Base-by-base conservation (phyloP, 106 monocot genomes). In the Allium sativum region DNA sequence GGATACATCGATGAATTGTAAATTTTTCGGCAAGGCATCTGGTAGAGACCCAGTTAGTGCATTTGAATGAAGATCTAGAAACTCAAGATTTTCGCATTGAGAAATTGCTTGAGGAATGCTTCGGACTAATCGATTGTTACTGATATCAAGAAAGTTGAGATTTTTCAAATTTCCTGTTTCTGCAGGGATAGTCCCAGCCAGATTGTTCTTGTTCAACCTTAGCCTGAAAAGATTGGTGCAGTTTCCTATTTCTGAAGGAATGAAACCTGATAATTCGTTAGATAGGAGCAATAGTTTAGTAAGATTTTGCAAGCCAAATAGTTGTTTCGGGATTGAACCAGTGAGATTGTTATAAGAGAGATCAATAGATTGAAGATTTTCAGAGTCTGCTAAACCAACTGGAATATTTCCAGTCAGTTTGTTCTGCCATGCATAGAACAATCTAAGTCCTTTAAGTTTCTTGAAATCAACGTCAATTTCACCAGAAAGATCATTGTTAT, bases 391-490 rank as follows among this genome's bases (percentile, higher is more conserved):
- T 4, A 98, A 73, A 46, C 45, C 65, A 52, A 55, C 80, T 55
- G 92, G 98, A 42, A 98, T 61, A 12, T 44, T 55, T 15, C 98
- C 98, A 6, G 91, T 82, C 40, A 98, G 76, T 63, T 62, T 74
- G 65, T 98, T 98, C 71, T 85, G 82, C 98, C 98, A 98, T 1
- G 92, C 92, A 56, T 73, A 85, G 76, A 98, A 98, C 69, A 88
- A 57, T 7, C 82, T 76, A 52, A 98, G 85, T 15, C 65, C 71
- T 48, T 43, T 42, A 51, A 98, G 56, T 55, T 68, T 73, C 44
- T 21, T 8, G 74, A 98, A 92, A 21, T 88, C 83, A 6, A 92
- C 67, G 42, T 51, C 47, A 8, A 98, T 85, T 64, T 76, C 82
- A 40, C 98, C 98, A 9, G 87, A 81, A 50, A 98, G 74, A 21